Evolutionary conservation across 2,329 filamentous ascomycete species (phyloP), one percentile per base, ranked within the genome.

Genomic region (Didymella keratinophila): DNA sequence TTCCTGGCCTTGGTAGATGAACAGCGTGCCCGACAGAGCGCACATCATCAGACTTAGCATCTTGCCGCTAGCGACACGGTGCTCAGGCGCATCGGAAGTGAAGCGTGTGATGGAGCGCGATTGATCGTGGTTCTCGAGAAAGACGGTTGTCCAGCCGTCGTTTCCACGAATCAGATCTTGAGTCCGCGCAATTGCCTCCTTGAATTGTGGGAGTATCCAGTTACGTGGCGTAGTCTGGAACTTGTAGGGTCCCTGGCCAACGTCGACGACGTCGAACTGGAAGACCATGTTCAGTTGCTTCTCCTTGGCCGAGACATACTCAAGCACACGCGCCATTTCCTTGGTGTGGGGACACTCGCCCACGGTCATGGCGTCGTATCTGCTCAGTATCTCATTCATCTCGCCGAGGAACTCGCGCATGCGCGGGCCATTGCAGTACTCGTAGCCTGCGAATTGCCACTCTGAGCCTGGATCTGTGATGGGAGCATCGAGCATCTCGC

Each of bases 271-370:
- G 44, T 81, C 80, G n/a, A 76, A 76, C 65, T 76, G 73, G 52
- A 91, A 90, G 1, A 89, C 86, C 88, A 90, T 91, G 70, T 86
- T 84, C 47, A 91, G 76, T 72, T 89, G 84, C 58, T 82, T 82
- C 54, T 85, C 83, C 27, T 81, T 75, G 0, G 84, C 82, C 3
- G 83, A 82, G 14, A 90, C 85, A 62, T 88, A 90, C 18, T 80
- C 70, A 8, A 89, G 74, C 1, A 90, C 86, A 36, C 84, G 79
- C 3, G 76, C 73, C 27, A 83, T 80, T 54, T 88, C 83, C 0
- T 84, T 86, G 0, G 87, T 89, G 65, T 84, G 77, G 0, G 88
- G 87, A 25, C 90, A 83, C 74, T 92, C 89, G 47, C 89, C 89
- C 0, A 91, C 88, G 0, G 87, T 90, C 74, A 91, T 85, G n/a